phyloP scores from a whole-genome alignment of 2,329 filamentous ascomycete genomes.

The Ceratocystis variospora region DNA sequence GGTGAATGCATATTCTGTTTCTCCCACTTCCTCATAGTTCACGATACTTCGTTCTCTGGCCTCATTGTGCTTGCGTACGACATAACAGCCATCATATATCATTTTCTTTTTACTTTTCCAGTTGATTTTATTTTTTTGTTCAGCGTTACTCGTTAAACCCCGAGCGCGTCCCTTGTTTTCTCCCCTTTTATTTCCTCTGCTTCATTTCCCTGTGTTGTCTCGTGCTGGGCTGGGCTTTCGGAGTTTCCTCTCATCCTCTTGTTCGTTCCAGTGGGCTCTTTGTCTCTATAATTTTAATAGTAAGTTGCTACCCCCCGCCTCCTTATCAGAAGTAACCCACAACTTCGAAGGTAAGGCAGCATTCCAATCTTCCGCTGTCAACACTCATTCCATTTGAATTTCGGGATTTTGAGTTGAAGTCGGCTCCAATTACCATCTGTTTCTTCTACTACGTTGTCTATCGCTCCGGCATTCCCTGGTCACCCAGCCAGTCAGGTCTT shows the following conservation, averaged over 20 bases:
- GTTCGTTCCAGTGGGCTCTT: slow-evolving; percentile 3
- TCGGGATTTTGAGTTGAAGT: background rate
- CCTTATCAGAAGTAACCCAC: background rate
- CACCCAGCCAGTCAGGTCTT: background rate
- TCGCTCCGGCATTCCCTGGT: background rate
- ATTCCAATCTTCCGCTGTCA: slow-evolving; percentile 7
- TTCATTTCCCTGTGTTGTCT: slow-evolving; percentile 9
- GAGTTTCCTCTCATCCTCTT: slow-evolving; percentile 5
- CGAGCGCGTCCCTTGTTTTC: slow-evolving; percentile 5
- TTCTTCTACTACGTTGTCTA: background rate
- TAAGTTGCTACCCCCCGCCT: background rate
- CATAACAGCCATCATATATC: background rate
- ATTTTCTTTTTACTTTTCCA: background rate
- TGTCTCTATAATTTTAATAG: background rate
- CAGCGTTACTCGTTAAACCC: background rate
- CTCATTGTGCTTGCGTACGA: background rate
- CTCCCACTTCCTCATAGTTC: background rate
- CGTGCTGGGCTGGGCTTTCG: background rate
- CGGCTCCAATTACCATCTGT: background rate
- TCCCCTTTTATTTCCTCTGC: slow-evolving; percentile 6
- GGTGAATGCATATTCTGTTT: background rate
- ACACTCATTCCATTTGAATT: background rate
- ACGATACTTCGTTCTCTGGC: slow-evolving; percentile 1
- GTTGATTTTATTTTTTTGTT: background rate
- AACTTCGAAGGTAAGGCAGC: background rate